These are phyloP conservation scores for Neocallimastix lanati DNA, from an alignment of 192 early-diverging fungal species.

Conservation along the genomic window DNA sequence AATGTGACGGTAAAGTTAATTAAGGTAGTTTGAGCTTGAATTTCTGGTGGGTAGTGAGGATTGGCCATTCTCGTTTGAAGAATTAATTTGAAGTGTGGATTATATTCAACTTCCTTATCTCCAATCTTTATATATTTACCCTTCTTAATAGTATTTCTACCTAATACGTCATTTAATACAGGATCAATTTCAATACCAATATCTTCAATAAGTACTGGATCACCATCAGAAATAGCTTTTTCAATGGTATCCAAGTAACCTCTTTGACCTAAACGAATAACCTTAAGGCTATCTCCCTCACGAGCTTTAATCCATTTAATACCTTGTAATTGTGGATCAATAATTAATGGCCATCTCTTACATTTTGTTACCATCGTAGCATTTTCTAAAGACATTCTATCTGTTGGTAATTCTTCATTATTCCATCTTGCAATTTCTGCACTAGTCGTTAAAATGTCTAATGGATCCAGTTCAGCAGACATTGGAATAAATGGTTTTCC, in stretches of 20 bases:
- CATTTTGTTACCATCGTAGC: constrained; percentile 40
- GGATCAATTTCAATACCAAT: constrained; percentile 39
- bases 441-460: constrained; percentile 32
- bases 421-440: constrained; percentile 47
- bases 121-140: constrained; percentile 47
- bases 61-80: constrained; percentile 40
- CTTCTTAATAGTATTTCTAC: constrained; percentile 49
- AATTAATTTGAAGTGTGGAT: constrained; percentile 38
- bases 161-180: constrained; percentile 38
- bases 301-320: constrained; percentile 44
- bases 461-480: constrained; percentile 30
- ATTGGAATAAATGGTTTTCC: constrained; percentile 22
- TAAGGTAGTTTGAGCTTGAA: constrained; percentile 44
- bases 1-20: constrained; percentile 52
- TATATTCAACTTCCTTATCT: constrained; percentile 51
- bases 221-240: constrained; percentile 38
- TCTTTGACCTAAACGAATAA: constrained; percentile 28
- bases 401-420: constrained; percentile 44
- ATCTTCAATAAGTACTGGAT: constrained; percentile 41
- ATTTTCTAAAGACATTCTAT: constrained; percentile 41
- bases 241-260: constrained; percentile 45
- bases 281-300: constrained; percentile 29
- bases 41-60: constrained; percentile 49
- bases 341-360: constrained; percentile 46
- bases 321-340: constrained; percentile 48